Conservation (phyloP, 805 yeast genomes). For the Cyberlindnera xylosilytica region DNA sequence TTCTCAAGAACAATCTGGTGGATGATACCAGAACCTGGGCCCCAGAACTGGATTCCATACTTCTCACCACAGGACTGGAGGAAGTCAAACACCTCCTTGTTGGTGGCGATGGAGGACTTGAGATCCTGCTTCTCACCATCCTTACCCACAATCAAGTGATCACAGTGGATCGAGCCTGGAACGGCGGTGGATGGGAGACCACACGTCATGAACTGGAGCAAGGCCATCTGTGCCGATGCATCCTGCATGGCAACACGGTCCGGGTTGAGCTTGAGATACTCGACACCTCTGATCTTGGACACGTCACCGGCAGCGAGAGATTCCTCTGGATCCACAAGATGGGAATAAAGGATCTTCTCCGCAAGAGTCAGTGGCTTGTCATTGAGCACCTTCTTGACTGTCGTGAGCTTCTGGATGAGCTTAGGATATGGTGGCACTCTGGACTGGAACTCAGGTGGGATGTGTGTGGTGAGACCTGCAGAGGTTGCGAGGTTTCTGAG, state of each 20-base stretch:
- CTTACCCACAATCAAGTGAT: constrained; percentile 95
- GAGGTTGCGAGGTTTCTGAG: constrained; percentile 23
- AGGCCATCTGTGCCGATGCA: constrained; percentile 99
- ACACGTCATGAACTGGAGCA: constrained; percentile 96
- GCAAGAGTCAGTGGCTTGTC: constrained; percentile 85
- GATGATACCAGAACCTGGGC: constrained; percentile 98
- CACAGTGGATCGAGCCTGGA: constrained; percentile 97
- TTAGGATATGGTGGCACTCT: constrained; percentile 89
- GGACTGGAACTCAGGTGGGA: constrained; percentile 57
- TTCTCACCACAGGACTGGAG: constrained; percentile 88
- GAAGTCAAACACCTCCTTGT: constrained; percentile 95
- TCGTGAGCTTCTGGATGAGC: constrained; percentile 57
- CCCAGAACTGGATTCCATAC: constrained; percentile 98
- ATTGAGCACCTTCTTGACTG: constrained; percentile 62
- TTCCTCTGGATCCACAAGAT: constrained; percentile 84
- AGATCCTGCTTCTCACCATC: constrained; percentile 87
- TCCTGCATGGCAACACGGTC: constrained; percentile 99
- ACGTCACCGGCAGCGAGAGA: constrained; percentile 54
- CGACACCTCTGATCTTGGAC: constrained; percentile 71
- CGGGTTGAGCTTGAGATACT: constrained; percentile 89
- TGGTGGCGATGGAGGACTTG: constrained; percentile 73
- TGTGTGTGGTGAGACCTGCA: constrained; percentile 23
- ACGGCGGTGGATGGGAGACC: constrained; percentile 85
- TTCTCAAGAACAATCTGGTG: constrained; percentile 97
- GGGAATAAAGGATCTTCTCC: constrained; percentile 92